These are phyloP conservation scores for Pythium rhizo-oryzae DNA, from an alignment of 352 stramenopile species.

Conservation along the genomic window DNA sequence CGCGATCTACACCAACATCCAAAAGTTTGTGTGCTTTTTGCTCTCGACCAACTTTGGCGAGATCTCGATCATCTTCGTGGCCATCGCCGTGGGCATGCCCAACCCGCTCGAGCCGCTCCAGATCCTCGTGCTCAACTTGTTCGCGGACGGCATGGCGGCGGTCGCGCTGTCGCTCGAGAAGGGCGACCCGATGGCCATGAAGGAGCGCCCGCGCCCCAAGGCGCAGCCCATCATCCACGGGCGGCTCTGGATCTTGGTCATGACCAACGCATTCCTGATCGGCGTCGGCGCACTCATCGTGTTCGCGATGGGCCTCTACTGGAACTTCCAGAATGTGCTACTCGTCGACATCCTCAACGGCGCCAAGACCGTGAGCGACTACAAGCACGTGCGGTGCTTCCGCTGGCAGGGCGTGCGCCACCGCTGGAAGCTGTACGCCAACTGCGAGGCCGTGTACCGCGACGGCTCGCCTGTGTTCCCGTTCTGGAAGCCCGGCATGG, in stretches of 20 bases:
- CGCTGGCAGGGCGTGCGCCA: conserved; percentile 48
- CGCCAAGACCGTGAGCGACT: conserved; percentile 33
- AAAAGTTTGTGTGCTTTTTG: conserved; percentile 99
- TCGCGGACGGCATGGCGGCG: conserved; percentile 93
- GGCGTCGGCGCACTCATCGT: conserved; percentile 43
- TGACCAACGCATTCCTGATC: conserved; percentile 61
- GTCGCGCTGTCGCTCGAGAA: conserved; percentile 77
- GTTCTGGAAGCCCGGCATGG: conserved; percentile 30
- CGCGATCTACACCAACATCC: conserved; percentile 98
- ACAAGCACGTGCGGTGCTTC: conserved; percentile 54
- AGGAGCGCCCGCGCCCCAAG: conserved; percentile 59
- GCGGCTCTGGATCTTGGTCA: conserved; percentile 64
- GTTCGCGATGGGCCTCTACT: conserved; percentile 67
- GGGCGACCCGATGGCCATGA: conserved; percentile 68
- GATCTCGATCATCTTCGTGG: conserved; percentile 85
- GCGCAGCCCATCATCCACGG: conserved; percentile 59
- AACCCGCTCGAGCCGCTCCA: conserved; percentile 95
- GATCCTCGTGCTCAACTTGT: conserved; percentile 99
- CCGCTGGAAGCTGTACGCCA: conserved; percentile 58
- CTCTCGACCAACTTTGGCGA: conserved; percentile 97
- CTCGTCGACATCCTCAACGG: conserved; percentile 53
- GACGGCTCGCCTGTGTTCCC: conserved; percentile 65
- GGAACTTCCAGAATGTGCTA: conserved; percentile 63
- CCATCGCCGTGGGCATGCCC: conserved; percentile 60
- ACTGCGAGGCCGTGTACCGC: conserved; percentile 45